These are phyloP conservation scores for Brassica cretica DNA, from an alignment of 345 rosid genomes.

Conservation along the genomic window DNA sequence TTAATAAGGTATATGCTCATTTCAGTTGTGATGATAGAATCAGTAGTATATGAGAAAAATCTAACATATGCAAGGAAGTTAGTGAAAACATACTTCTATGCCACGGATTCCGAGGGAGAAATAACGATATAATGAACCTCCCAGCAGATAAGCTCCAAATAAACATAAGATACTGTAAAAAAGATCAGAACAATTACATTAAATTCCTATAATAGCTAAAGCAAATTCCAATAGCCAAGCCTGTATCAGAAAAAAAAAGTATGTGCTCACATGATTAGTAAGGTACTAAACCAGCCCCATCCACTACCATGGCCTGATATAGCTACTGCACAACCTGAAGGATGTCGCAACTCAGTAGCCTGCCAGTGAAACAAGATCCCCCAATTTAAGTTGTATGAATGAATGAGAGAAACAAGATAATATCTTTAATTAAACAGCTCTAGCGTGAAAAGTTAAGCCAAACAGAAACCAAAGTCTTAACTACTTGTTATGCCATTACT, in stretches of 20 bases:
- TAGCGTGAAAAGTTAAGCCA: neutral
- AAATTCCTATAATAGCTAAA: neutral
- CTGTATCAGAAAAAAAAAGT: neutral
- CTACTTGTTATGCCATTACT: neutral
- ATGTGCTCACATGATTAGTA: conserved; percentile 58
- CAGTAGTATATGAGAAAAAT: conserved; percentile 7
- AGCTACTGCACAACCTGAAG: conserved; percentile 80
- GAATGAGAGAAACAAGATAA: conserved; percentile 2
- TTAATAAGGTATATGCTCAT: conserved; percentile 1
- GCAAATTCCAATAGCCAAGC: neutral
- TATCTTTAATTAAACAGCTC: neutral
- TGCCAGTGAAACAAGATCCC: conserved; percentile 37
- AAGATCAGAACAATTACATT: conserved; percentile 28
- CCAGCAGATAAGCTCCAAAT: conserved; percentile 79
- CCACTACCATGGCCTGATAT: conserved; percentile 57
- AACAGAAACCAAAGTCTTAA: conserved; percentile 14
- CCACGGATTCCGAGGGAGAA: conserved; percentile 70
- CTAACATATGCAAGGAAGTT: neutral
- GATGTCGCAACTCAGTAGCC: conserved; percentile 76
- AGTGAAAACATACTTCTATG: conserved; percentile 57
- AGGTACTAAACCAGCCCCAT: conserved; percentile 81
- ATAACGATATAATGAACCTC: conserved; percentile 69
- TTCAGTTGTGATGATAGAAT: neutral
- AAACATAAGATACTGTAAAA: conserved; percentile 62
- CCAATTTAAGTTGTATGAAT: neutral